phyloP scores from a whole-genome alignment of 2,329 filamentous ascomycete genomes.

The Didymella pomorum region DNA sequence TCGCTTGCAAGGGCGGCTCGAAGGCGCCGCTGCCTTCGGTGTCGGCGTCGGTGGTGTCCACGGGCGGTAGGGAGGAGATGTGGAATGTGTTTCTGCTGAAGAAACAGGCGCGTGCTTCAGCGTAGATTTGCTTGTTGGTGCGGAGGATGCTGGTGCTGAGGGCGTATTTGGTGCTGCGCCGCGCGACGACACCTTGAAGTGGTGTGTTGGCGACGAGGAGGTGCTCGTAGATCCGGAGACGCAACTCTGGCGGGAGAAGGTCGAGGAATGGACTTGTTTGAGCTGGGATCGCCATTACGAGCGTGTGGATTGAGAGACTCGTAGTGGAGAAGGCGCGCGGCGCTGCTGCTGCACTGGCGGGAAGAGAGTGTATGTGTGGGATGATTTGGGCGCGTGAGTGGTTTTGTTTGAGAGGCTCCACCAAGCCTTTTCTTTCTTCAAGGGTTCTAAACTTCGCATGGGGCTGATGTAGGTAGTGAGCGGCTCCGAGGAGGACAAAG shows the following conservation, averaged over 20 bases:
- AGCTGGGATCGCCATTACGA: background rate
- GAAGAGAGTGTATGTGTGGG: constrained; percentile 14
- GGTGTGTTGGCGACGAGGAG: constrained; percentile 33
- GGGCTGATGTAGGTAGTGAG: background rate
- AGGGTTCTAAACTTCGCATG: constrained; percentile 17
- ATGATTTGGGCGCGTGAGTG: constrained; percentile 5
- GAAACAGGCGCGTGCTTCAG: constrained; percentile 53
- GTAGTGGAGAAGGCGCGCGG: constrained; percentile 5
- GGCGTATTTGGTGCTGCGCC: constrained; percentile 37
- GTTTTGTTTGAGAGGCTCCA: constrained; percentile 17
- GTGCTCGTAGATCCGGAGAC: constrained; percentile 40
- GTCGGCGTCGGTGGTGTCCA: constrained; percentile 1
- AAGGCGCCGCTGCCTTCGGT: constrained; percentile 28
- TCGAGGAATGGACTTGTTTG: constrained; percentile 25
- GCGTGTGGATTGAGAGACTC: constrained; percentile 2
- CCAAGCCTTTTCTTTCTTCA: constrained; percentile 24
- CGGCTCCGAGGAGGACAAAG: background rate
- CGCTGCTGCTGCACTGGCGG: constrained; percentile 12
- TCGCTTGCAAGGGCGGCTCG: constrained; percentile 38
- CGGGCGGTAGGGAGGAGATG: constrained; percentile 29
- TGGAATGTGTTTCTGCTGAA: constrained; percentile 53
- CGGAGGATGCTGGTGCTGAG: constrained; percentile 49
- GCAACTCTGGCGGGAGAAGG: constrained; percentile 41
- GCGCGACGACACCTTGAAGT: constrained; percentile 32
- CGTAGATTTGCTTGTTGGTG: constrained; percentile 51